A percentile compares a stretch with the other conserved stretches of the same genome.
These are phyloP conservation scores for Cytospora paraplurivora DNA, from an alignment of 2,329 filamentous ascomycete species.

Conservation along the genomic window DNA sequence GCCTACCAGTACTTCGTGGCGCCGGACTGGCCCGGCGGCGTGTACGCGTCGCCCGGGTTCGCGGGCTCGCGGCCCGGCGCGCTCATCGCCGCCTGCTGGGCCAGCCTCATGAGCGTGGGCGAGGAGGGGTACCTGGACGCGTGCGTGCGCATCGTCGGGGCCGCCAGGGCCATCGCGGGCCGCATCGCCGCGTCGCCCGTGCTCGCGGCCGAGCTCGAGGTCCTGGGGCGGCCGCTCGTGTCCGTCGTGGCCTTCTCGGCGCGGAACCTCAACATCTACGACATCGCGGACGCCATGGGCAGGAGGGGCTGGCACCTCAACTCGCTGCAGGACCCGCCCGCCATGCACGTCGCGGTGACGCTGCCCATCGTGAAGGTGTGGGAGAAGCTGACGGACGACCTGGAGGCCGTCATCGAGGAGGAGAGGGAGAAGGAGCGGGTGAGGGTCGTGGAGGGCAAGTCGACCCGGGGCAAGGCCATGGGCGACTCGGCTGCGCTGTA, in stretches of 20 bases:
- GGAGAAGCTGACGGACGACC: constrained; percentile 75
- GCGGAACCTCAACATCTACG: constrained; percentile 88
- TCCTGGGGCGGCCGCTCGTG: constrained; percentile 84
- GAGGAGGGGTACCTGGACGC: constrained; percentile 85
- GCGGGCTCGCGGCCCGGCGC: constrained; percentile 91
- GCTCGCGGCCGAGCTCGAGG: constrained; percentile 71
- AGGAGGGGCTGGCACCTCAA: constrained; percentile 93
- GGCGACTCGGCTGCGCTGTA: constrained; percentile 88
- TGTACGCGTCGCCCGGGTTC: constrained; percentile 91
- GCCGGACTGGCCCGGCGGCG: constrained; percentile 91
- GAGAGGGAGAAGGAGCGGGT: constrained; percentile 82
- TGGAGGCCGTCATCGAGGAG: constrained; percentile 65
- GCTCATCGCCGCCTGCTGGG: constrained; percentile 95
- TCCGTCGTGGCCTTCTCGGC: constrained; percentile 87
- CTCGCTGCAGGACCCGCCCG: constrained; percentile 85
- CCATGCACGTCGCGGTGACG: constrained; percentile 93
- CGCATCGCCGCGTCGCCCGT: constrained; percentile 70
- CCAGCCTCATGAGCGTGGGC: constrained; percentile 84
- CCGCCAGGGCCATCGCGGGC: constrained; percentile 78
- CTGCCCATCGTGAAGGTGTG: constrained; percentile 80
- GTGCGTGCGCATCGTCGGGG: constrained; percentile 84
- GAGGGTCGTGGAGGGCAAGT: constrained; percentile 68
- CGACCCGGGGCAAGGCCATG: constrained; percentile 64
- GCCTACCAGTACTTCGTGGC: constrained; percentile 96
- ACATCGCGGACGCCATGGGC: constrained; percentile 87